Evolutionary conservation across 2,329 filamentous ascomycete genomes (phyloP).

Genomic region (Pseudocercospora cruenta): DNA sequence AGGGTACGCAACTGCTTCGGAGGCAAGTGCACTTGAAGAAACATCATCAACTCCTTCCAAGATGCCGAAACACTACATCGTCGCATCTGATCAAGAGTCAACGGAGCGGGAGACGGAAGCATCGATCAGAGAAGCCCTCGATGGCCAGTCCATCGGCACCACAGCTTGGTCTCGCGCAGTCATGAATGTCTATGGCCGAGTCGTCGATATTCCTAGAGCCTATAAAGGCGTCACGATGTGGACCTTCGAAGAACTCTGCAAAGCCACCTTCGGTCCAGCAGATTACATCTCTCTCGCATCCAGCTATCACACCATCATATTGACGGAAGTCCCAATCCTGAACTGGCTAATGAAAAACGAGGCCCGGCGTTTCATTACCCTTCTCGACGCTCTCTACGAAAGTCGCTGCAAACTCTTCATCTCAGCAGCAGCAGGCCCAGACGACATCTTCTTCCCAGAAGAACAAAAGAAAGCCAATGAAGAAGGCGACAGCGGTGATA

Average conservation of each 20-base stretch:
- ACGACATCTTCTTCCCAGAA: constrained; percentile 78
- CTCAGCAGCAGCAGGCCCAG: constrained; percentile 68
- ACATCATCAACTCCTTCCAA: neutral
- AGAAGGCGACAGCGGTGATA: constrained; percentile 46
- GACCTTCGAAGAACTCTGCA: constrained; percentile 70
- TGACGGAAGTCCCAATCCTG: constrained; percentile 71
- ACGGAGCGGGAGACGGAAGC: constrained; percentile 24
- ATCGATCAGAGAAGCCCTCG: constrained; percentile 24
- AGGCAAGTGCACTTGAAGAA: constrained; percentile 5
- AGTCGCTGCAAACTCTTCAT: constrained; percentile 77
- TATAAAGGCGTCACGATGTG: constrained; percentile 64
- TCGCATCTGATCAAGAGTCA: constrained; percentile 13
- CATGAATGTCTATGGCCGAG: constrained; percentile 65
- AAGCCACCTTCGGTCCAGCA: constrained; percentile 69
- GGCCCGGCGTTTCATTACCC: constrained; percentile 68
- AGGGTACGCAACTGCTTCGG: constrained; percentile 24
- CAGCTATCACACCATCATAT: constrained; percentile 75
- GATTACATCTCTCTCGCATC: constrained; percentile 84
- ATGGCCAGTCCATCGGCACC: constrained; percentile 12
- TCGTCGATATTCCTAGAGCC: constrained; percentile 62
- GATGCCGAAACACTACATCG: constrained; percentile 28
- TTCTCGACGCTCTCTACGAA: constrained; percentile 80
- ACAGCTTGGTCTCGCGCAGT: constrained; percentile 49
- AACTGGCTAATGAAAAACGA: constrained; percentile 75
- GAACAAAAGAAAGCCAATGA: constrained; percentile 27